Evolutionary conservation across 2,329 filamentous ascomycete genomes (phyloP), one percentile per base, ranked within the genome.

Genomic region (Pezicula rhizophila): DNA sequence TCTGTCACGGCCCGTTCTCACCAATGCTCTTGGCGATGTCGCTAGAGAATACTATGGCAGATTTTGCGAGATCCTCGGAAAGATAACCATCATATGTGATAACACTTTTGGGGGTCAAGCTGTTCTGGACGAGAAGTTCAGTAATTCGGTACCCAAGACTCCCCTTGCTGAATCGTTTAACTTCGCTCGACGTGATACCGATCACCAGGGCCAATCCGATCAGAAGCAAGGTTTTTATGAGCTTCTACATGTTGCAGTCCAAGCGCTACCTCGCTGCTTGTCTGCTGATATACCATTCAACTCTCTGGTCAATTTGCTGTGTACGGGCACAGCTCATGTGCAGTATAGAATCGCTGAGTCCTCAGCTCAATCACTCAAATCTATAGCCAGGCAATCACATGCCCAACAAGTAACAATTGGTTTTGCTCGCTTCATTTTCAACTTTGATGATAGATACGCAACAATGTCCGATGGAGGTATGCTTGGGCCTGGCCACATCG

Each of bases 391-490:
- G 28, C 93, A 99, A 62, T 88, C 86, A 7, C 87, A 96, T 68
- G 91, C 93, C 0, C 90, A 99, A 58, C 88, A 93, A 66, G 93
- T 99, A 3, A 96, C 91, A 0, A 96, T 95, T 68, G 92, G 93
- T 0, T 99, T 99, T 68, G 89, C 93, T 34, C 79, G 91, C 23
- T 99, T 97, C 68, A 99, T 99, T 46, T 99, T 99, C 72, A 96
- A 93, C 58, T 99, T 97, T 65, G 95, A 99, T 66, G 91, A 95
- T 57, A 84, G 91, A 20, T 99, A 99, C 66, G 89, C 92, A 1
- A 97, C 93, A 28, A 96, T 97, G 84, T 96, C 91, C 8, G 93
- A 99, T 62, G 93, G 95, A 28, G 93, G 93, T 2, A 93, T 99
- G 84, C 81, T 99, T 20, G 93, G 92, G 0, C 84, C 89, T 31